Conservation (phyloP, 1,139 yeast genomes). For the Saccharomyces uvarum region DNA sequence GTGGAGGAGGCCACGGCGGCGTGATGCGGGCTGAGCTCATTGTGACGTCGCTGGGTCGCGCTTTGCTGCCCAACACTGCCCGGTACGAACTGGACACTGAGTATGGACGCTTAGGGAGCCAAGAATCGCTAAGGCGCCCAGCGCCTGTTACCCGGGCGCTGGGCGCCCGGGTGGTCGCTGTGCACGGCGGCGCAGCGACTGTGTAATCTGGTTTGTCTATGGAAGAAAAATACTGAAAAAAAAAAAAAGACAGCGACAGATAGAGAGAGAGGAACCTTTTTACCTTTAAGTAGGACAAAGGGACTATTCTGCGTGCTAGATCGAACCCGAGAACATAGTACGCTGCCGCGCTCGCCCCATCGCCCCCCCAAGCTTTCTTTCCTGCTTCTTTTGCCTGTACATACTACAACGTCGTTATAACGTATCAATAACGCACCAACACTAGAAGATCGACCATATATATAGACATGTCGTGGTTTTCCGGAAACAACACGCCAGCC, state of each 20-base stretch:
- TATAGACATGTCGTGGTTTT: conserved; percentile 57
- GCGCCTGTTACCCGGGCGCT: no score
- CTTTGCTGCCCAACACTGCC: background rate
- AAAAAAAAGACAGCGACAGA: background rate
- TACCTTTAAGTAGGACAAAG: background rate
- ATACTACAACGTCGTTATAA: background rate
- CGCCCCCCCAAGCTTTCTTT: background rate
- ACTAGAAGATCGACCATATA: background rate
- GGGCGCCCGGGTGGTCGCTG: no score
- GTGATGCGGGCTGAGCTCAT: background rate
- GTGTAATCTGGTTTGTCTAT: no score
- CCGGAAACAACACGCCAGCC: conserved; percentile 41
- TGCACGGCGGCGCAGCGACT: no score
- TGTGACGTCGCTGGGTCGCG: background rate
- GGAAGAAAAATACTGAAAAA: background rate
- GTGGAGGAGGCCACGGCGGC: background rate
- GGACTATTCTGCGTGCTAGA: background rate
- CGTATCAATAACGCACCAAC: conserved; percentile 1
- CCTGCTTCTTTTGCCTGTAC: background rate
- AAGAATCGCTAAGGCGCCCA: no score
- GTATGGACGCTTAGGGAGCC: no score
- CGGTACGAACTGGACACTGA: no score
- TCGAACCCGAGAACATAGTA: background rate
- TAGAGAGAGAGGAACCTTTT: background rate
- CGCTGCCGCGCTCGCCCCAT: background rate